Percentiles rank a stretch among this genome's conserved stretches.
phyloP scores from a whole-genome alignment of 2,329 filamentous ascomycete genomes.

The Colletotrichum sp. region DNA sequence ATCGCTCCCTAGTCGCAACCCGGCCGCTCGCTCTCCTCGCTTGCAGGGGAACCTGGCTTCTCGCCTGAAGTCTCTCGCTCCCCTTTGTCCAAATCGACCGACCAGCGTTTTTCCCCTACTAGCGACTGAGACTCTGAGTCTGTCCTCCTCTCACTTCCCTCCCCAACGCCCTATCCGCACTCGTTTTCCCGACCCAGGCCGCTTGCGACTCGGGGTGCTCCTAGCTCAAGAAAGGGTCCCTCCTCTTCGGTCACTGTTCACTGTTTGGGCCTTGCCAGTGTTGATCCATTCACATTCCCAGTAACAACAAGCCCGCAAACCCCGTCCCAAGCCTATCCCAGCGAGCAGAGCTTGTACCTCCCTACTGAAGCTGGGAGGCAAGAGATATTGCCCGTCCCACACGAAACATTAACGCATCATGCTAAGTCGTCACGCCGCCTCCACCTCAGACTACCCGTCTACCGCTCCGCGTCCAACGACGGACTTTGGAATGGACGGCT shows the following conservation, averaged over 20 bases:
- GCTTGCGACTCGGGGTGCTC: not conserved
- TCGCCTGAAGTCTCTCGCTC: conserved; percentile 9
- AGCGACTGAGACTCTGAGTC: not conserved
- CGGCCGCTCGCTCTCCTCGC: conserved; percentile 8
- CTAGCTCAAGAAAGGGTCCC: not conserved
- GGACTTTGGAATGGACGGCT: conserved; percentile 15
- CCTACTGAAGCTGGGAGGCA: not conserved
- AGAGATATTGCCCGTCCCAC: conserved; percentile 25
- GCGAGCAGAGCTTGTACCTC: not conserved
- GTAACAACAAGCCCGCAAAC: not conserved
- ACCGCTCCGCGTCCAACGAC: conserved; percentile 23
- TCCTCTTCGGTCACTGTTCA: not conserved
- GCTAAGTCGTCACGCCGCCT: conserved; percentile 35
- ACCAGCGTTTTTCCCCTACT: not conserved
- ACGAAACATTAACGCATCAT: conserved; percentile 43
- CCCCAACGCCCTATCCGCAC: not conserved
- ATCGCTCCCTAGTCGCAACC: not conserved
- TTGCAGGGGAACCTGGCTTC: conserved; percentile 15
- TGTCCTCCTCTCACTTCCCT: not conserved
- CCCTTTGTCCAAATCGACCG: conserved; percentile 5
- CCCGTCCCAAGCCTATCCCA: not conserved
- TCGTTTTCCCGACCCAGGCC: not conserved
- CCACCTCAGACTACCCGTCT: conserved; percentile 27
- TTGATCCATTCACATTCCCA: conserved; percentile 1
- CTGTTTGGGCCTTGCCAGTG: not conserved